These are phyloP conservation scores for Tuber microsphaerosporum DNA, from an alignment of 495 filamentous ascomycete genomes.

Conservation along the genomic window DNA sequence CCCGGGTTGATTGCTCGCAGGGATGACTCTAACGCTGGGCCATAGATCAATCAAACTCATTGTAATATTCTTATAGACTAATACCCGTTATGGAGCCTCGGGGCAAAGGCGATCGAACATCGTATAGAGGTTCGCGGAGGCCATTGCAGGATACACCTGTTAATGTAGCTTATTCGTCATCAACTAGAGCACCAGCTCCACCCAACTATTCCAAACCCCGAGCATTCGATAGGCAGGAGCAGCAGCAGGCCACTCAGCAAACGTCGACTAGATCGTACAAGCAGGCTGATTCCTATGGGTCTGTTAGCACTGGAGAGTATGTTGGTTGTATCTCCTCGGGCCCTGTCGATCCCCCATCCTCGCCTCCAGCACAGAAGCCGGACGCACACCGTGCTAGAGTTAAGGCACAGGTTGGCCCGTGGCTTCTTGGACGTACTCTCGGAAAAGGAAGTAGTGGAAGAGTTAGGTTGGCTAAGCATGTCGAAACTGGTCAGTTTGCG, in stretches of 20 bases:
- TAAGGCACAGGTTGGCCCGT: constrained; percentile 48
- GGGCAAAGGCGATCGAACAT: constrained; percentile 10
- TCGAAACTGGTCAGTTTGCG: constrained; percentile 62
- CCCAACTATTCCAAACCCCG: neutral
- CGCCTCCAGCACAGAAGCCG: neutral
- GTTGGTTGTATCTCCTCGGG: neutral
- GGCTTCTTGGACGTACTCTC: constrained; percentile 79
- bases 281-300: neutral
- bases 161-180: constrained; percentile 25
- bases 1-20: neutral
- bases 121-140: constrained; percentile 10
- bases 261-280: neutral
- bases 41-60: neutral
- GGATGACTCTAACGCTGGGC: neutral
- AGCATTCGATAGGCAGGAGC: neutral
- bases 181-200: constrained; percentile 5
- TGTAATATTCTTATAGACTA: constrained; percentile 1
- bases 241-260: neutral
- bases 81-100: constrained; percentile 17
- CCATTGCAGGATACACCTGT: constrained; percentile 30
- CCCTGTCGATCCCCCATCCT: neutral
- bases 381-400: constrained; percentile 13
- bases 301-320: neutral
- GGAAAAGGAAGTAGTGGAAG: constrained; percentile 78
- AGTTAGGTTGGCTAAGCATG: constrained; percentile 75